phyloP scores from a whole-genome alignment of 2,329 filamentous ascomycete species.

The Hymenoscyphus salicellus region DNA sequence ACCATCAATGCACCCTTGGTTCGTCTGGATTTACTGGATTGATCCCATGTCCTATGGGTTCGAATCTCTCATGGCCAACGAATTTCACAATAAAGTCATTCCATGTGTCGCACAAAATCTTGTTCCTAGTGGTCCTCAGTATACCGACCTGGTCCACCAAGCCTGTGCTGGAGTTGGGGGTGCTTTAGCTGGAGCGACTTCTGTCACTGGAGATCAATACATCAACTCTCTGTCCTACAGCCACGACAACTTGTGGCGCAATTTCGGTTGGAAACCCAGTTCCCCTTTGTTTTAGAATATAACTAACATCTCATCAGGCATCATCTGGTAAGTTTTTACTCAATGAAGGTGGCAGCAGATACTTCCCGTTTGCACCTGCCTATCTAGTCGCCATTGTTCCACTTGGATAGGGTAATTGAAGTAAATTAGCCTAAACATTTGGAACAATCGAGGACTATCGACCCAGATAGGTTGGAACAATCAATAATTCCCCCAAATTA shows the following conservation, averaged over 20 bases:
- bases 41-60: conserved; percentile 69
- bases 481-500: no score
- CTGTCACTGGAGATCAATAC: conserved; percentile 56
- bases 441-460: no score
- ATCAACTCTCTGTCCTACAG: conserved; percentile 53
- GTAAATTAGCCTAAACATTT: not conserved
- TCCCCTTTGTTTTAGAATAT: no score
- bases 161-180: conserved; percentile 59
- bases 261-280: conserved; percentile 45
- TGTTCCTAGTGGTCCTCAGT: conserved; percentile 50
- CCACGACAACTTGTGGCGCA: conserved; percentile 54
- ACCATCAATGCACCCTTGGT: conserved; percentile 60
- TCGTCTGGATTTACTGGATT: conserved; percentile 57
- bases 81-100: conserved; percentile 59
- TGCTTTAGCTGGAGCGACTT: conserved; percentile 48
- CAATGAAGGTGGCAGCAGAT: no score
- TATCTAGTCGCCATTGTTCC: no score
- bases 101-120: conserved; percentile 50
- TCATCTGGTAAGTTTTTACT: conserved; percentile 44
- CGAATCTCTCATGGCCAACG: conserved; percentile 66
- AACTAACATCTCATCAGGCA: conserved; percentile 26
- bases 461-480: no score
- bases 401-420: no score
- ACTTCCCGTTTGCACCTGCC: no score
- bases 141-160: conserved; percentile 43